Base-by-base conservation (phyloP, 2,329 filamentous ascomycete genomes). In the Immersiporthe knoxdaviesiana region DNA sequence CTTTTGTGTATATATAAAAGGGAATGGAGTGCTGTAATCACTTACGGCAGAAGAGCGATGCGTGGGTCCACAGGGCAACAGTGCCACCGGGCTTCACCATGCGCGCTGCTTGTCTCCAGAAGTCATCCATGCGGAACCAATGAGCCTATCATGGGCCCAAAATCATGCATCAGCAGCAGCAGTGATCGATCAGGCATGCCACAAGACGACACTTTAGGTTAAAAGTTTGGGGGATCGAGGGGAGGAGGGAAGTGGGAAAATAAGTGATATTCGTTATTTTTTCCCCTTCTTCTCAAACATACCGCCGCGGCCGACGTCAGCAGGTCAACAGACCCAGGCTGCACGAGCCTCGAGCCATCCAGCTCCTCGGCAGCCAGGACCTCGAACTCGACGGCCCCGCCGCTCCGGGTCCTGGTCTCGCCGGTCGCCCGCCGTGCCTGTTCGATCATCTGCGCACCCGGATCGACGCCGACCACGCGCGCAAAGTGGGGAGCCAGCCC, bases 51-150 rank as follows among this genome's bases (percentile, higher is more conserved):
- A 73, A 74, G 6, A 74, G 70, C 41, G 70, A 71, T 59, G 76
- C 76, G 37, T 72, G 76, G 1, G 76, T 77, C 80, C 81, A 85
- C 3, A 85, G 68, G 3, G 82, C 82, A 3, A 85, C 78, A 4
- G 80, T 85, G 14, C 84, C 84, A n/a, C 81, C 82, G 0, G 83
- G 82, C 70, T 80, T 82, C 24, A 86, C 74, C 2, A 83, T 75
- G 56, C 78, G 76, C 1, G 81, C 82, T 2, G 82, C 84, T 5
- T 78, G 74, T 2, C 72, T 63, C 77, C 82, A 86, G 74, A 85
- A 86, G 0, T 72, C 74, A 0, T 77, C 71, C 78, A 85, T 80
- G 67, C 85, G 79, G 75, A 86, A 85, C 84, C 84, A 86, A 72
- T 86, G 84, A 0, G 80, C 81, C 71, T 78, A 58, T 44, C 41